phyloP scores from a whole-genome alignment of 1,284 basidiomycete genomes.

The Stygiomarasmius scandens region DNA sequence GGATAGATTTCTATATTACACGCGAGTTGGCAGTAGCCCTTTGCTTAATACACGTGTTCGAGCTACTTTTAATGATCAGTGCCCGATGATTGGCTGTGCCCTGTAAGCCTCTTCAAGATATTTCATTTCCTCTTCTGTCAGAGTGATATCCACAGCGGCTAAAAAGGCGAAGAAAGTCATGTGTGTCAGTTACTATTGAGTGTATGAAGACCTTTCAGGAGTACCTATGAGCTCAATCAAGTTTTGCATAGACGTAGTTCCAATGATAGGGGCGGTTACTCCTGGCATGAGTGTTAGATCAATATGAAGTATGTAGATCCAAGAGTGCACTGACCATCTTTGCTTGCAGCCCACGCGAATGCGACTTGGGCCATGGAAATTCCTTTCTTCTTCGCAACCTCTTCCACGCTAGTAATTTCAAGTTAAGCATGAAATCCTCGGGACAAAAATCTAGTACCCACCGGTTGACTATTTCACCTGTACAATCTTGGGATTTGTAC shows the following conservation, averaged over 20 bases:
- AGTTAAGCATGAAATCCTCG: not conserved
- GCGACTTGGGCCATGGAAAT: slow-evolving; percentile 63
- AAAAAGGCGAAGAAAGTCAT: not conserved
- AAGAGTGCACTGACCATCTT: slow-evolving; percentile 32
- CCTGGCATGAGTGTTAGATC: slow-evolving; percentile 27
- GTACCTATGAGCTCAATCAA: slow-evolving; percentile 52
- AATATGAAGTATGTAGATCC: not conserved
- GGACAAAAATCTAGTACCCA: slow-evolving; percentile 13
- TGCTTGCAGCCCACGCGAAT: slow-evolving; percentile 56
- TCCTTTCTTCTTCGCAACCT: slow-evolving; percentile 52
- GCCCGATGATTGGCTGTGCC: not conserved
- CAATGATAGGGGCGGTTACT: slow-evolving; percentile 60
- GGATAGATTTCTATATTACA: too few relatives aligned
- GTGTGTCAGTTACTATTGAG: too few relatives aligned
- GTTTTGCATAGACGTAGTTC: slow-evolving; percentile 56
- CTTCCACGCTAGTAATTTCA: slow-evolving; percentile 42
- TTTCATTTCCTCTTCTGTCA: slow-evolving; percentile 5
- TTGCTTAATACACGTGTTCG: too few relatives aligned
- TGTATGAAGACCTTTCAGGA: slow-evolving; percentile 17
- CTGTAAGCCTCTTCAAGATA: slow-evolving; percentile 5
- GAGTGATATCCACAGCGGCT: slow-evolving; percentile 3
- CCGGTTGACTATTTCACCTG: slow-evolving; percentile 31
- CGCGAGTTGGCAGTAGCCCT: too few relatives aligned
- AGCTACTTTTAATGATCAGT: not conserved
- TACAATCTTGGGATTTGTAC: slow-evolving; percentile 9